phyloP scores from a whole-genome alignment of 345 rosid genomes.

The Rhizophora mangle region DNA sequence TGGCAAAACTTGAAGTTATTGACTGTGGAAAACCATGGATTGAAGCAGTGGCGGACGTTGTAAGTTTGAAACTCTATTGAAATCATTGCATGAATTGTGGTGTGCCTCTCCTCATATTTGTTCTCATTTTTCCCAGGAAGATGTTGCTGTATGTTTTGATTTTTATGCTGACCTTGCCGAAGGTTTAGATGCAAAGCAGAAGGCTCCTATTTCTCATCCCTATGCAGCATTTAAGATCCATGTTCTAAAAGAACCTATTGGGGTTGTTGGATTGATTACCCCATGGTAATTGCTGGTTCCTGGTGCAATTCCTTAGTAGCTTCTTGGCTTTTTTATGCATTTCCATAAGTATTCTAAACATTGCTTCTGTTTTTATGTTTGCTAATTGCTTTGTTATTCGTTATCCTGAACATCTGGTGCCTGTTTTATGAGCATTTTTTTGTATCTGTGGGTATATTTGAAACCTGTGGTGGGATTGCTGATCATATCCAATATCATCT shows the following conservation, averaged over 20 bases:
- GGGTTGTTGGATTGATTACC: conserved; percentile 90
- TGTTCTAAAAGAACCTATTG: conserved; percentile 85
- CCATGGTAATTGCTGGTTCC: conserved; percentile 60
- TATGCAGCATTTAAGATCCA: conserved; percentile 71
- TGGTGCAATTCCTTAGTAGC: background rate
- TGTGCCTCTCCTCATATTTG: conserved; percentile 14
- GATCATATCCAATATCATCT: background rate
- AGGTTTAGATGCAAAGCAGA: conserved; percentile 86
- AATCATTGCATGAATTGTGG: background rate
- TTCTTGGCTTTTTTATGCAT: background rate
- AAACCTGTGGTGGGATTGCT: background rate
- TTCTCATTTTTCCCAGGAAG: conserved; percentile 61
- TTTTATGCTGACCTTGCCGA: conserved; percentile 96
- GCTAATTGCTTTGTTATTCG: background rate
- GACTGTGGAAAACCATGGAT: conserved; percentile 94
- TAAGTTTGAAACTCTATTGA: conserved; percentile 25
- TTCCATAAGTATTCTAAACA: background rate
- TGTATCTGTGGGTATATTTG: background rate
- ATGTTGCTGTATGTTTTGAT: conserved; percentile 95
- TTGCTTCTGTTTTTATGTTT: background rate
- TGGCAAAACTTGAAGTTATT: conserved; percentile 81
- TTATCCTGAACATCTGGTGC: background rate
- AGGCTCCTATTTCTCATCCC: conserved; percentile 82
- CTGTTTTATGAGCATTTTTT: background rate
- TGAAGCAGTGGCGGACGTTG: conserved; percentile 95